Evolutionary conservation across 192 early-diverging fungal genomes (phyloP).

Genomic region (Fimicolochytrium jonesii): DNA sequence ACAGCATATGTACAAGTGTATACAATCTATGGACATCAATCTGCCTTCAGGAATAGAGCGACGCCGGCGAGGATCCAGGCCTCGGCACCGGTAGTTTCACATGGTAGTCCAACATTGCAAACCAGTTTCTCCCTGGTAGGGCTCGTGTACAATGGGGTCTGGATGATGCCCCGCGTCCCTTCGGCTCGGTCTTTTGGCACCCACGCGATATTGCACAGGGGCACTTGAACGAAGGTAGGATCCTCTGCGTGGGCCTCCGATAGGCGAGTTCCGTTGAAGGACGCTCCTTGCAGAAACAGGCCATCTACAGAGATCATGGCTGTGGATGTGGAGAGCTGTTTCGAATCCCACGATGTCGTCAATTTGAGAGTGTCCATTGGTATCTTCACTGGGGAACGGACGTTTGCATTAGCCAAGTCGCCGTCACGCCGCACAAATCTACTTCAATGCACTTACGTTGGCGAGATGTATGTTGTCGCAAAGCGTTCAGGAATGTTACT

Average conservation of each 20-base stretch:
- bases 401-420: not conserved
- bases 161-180: slow-evolving; percentile 7
- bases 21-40: too few species aligned
- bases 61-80: slow-evolving; percentile 47
- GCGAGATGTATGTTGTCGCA: slow-evolving; percentile 47
- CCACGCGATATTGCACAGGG: slow-evolving; percentile 45
- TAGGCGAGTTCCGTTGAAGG: slow-evolving; percentile 40
- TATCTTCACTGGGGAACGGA: slow-evolving; percentile 26
- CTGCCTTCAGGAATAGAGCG: slow-evolving; percentile 38
- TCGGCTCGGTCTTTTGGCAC: slow-evolving; percentile 21
- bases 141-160: slow-evolving; percentile 40
- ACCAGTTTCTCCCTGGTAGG: slow-evolving; percentile 39
- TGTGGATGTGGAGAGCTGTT: slow-evolving; percentile 1
- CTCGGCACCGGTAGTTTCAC: slow-evolving; percentile 21
- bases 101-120: slow-evolving; percentile 35
- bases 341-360: slow-evolving; percentile 34
- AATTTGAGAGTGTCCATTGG: slow-evolving; percentile 47
- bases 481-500: slow-evolving; percentile 49
- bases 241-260: slow-evolving; percentile 38
- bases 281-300: slow-evolving; percentile 46
- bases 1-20: too few species aligned
- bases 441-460: slow-evolving; percentile 28
- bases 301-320: slow-evolving; percentile 36
- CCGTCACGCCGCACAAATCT: not conserved
- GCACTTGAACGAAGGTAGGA: slow-evolving; percentile 36